Percentiles rank a stretch among this genome's conserved stretches.
These are phyloP conservation scores for Echites panduratus DNA, from an alignment of 257 asterid genomes.

Conservation along the genomic window DNA sequence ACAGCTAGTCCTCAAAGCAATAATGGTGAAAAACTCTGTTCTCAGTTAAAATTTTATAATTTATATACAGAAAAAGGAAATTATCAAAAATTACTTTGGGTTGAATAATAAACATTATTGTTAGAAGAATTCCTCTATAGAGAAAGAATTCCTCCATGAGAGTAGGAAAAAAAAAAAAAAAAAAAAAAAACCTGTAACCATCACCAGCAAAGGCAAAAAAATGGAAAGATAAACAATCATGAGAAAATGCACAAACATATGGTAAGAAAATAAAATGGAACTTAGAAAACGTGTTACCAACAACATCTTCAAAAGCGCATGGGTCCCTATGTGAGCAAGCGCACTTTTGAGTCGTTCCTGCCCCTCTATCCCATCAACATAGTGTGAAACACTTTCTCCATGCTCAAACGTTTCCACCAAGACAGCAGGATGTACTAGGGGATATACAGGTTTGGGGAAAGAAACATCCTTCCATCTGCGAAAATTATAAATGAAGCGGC, in stretches of 20 bases:
- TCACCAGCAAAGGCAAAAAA: neutral
- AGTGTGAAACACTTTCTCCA: conserved; percentile 72
- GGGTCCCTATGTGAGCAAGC: conserved; percentile 87
- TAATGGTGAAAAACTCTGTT: neutral
- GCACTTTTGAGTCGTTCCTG: conserved; percentile 60
- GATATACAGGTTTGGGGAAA: conserved; percentile 88
- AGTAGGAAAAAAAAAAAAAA: neutral
- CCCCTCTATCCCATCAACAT: conserved; percentile 62
- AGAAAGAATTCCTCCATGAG: neutral
- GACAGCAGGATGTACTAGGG: conserved; percentile 86
- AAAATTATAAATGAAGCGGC: conserved; percentile 78
- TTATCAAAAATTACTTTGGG: neutral
- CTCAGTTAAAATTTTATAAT: neutral
- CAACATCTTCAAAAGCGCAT: conserved; percentile 64
- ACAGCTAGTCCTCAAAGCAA: neutral
- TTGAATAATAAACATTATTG: neutral
- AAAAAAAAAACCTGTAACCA: neutral
- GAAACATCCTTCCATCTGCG: conserved; percentile 85
- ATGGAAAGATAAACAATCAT: neutral
- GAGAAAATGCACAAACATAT: neutral
- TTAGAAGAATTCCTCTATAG: too few relatives aligned
- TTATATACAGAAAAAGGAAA: neutral
- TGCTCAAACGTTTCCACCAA: conserved; percentile 86
- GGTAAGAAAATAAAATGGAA: neutral
- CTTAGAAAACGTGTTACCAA: conserved; percentile 14